phyloP scores from a whole-genome alignment of 176 grass and related monocot genomes.

The Coix lacrymajobi region DNA sequence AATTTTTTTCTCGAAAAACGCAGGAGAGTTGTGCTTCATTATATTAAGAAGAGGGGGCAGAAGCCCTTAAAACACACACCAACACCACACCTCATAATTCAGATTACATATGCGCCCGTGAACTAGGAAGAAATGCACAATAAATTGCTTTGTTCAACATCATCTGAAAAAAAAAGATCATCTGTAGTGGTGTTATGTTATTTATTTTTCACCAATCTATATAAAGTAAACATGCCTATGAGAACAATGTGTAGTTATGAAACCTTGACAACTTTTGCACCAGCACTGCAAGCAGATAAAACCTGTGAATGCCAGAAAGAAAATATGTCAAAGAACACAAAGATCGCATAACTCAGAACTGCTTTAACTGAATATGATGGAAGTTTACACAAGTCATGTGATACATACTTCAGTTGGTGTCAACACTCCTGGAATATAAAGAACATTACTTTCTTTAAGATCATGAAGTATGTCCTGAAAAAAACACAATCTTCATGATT shows the following conservation, averaged over 20 bases:
- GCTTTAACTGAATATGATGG: not conserved
- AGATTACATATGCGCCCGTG: too few species aligned
- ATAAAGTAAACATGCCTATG: constrained; percentile 5
- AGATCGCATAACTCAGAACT: not conserved
- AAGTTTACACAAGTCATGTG: constrained; percentile 8
- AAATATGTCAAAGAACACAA: constrained; percentile 19
- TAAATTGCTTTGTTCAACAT: not conserved
- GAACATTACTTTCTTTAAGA: constrained; percentile 47
- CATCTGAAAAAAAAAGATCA: not conserved
- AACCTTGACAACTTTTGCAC: constrained; percentile 78
- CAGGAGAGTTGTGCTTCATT: too few species aligned
- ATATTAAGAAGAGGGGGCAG: too few species aligned
- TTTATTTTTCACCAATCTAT: constrained; percentile 6
- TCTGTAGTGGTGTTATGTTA: not conserved
- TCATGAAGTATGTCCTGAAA: constrained; percentile 77
- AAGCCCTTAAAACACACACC: too few species aligned
- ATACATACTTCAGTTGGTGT: constrained; percentile 85
- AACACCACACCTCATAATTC: too few species aligned
- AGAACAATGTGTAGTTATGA: not conserved
- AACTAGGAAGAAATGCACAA: too few species aligned
- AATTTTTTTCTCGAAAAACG: too few species aligned
- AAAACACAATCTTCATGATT: constrained; percentile 14
- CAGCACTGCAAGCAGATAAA: constrained; percentile 66
- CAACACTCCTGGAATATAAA: constrained; percentile 88
- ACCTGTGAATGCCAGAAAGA: constrained; percentile 41